Base-by-base conservation (phyloP, 345 rosid genomes). In the Citrus sp. region DNA sequence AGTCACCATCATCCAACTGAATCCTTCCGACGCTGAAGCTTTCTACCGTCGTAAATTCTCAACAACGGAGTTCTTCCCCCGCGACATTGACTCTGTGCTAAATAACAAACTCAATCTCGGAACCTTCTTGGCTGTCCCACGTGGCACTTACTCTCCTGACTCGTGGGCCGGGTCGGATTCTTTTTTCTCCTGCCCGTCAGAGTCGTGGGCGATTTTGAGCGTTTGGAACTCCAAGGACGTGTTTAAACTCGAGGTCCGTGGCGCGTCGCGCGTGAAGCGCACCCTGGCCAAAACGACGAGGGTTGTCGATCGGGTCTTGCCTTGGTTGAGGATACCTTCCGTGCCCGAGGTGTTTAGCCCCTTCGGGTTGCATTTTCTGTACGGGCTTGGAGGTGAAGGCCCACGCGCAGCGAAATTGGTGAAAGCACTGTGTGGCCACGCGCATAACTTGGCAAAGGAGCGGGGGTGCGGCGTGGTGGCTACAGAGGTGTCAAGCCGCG, bases 311-410 rank as follows among this genome's bases (percentile, higher is more conserved):
- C 83, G 82, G 42, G 88, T 89, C 24, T 78, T 97, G 66, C 98
- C 98, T 77, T 94, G 92, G 78, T 27, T 97, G 77, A 85, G 80
- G 64, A 70, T 97, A 10, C 99, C 98, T 5, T 97, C 99, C 51
- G 81, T 97, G 32, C 99, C 99, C 4, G 91, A 90, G 80, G 69
- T 97, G 78, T 97, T 97, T 55, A 81, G 92, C 37, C 93, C 98
- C 38, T 97, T 97, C 14, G 92, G 94, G 55, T 65, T 92, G 78
- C 92, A 88, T 80, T 97, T 97, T 73, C 12, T 94, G 85, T 97
- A 97, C 75, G 99, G 98, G 0, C n/a, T 94, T 27, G 98, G 98
- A 0, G 99, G 99, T 4, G 97, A 92, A 74, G 99, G 99, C 1
- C 88, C 92, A 77, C 85, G 75, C 61, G 97, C 93, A 68, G 87